Evolutionary conservation across 352 stramenopile species (phyloP), one percentile per base, ranked within the genome.

Genomic region (Phytopythium ostracodes): DNA sequence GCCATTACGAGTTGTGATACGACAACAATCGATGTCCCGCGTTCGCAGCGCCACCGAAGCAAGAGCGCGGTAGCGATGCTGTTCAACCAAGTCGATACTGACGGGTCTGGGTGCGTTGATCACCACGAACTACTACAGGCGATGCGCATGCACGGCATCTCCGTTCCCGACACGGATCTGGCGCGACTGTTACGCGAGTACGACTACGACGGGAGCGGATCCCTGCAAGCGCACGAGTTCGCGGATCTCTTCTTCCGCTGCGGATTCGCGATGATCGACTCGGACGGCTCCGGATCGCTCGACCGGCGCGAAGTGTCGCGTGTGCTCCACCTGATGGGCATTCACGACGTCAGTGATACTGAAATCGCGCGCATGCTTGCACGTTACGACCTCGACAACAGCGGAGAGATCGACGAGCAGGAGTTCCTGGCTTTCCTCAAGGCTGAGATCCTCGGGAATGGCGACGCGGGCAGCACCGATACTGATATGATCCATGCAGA

Each of bases 351-450:
- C 49, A 68, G 25, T 2, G 71, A 83, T 17, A 36, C 71, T 1
- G 69, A 84, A 25, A 76, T 88, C 38, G 61, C 64, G 18, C 59
- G 55, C 4, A 83, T 87, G 78, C 72, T 91, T 18, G 66, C 72
- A 0, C 75, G 75, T 20, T 91, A 92, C 56, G 84, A 92, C 56
- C 44, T 92, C 4, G 76, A 88, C 57, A 76, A 71, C 22, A 89
- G 77, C n/a, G 84, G 84, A 9, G 83, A 86, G 61, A 88, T 92
- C 36, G 84, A 91, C 35, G 74, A 79, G 47, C 66, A 79, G 38
- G 84, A 92, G 33, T 91, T 92, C 24, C 65, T 92, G 31, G 77
- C 90, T 36, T 89, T 91, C 44, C 88, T 92, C 77, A 87, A 79
- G 46, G 70, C 62, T 2, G 74, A 88, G 35, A 44, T 89, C 1